Evolutionary conservation across 2,329 filamentous ascomycete species (phyloP).

Genomic region (Pseudopithomyces maydicus): DNA sequence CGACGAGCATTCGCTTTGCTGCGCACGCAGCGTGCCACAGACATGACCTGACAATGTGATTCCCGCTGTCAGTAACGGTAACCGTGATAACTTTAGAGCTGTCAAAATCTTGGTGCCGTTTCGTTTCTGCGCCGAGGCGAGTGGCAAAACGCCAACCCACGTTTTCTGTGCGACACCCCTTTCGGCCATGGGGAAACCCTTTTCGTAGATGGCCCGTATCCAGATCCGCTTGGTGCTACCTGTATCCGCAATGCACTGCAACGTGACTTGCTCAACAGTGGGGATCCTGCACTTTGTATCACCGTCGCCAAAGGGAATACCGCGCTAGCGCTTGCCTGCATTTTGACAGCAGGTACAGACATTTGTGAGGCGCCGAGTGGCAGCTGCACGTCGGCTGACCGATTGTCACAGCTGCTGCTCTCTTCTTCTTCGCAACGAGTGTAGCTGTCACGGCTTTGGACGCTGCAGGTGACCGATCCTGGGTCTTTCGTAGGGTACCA

Average conservation of each 20-base stretch:
- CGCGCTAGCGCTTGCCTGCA: slow-evolving; percentile 33
- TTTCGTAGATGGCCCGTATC: slow-evolving; percentile 21
- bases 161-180: slow-evolving; percentile 30
- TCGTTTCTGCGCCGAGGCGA: slow-evolving; percentile 30
- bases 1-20: slow-evolving; percentile 15
- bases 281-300: slow-evolving; percentile 27
- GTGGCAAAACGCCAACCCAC: slow-evolving; percentile 34
- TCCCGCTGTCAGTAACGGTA: slow-evolving; percentile 36
- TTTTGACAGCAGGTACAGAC: slow-evolving; percentile 33
- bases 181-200: slow-evolving; percentile 23
- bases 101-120: slow-evolving; percentile 34
- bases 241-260: slow-evolving; percentile 39
- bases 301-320: slow-evolving; percentile 22
- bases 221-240: slow-evolving; percentile 24
- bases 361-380: slow-evolving; percentile 21
- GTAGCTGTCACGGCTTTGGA: slow-evolving; percentile 13
- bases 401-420: slow-evolving; percentile 14
- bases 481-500: slow-evolving; percentile 10
- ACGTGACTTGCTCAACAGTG: slow-evolving; percentile 31
- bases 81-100: slow-evolving; percentile 27
- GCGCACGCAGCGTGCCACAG: slow-evolving; percentile 20
- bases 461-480: slow-evolving; percentile 20
- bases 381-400: slow-evolving; percentile 27
- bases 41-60: slow-evolving; percentile 33
- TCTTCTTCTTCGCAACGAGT: slow-evolving; percentile 22